These are phyloP conservation scores for Calonectria ilicicola DNA, from an alignment of 2,329 filamentous ascomycete species.

Conservation along the genomic window DNA sequence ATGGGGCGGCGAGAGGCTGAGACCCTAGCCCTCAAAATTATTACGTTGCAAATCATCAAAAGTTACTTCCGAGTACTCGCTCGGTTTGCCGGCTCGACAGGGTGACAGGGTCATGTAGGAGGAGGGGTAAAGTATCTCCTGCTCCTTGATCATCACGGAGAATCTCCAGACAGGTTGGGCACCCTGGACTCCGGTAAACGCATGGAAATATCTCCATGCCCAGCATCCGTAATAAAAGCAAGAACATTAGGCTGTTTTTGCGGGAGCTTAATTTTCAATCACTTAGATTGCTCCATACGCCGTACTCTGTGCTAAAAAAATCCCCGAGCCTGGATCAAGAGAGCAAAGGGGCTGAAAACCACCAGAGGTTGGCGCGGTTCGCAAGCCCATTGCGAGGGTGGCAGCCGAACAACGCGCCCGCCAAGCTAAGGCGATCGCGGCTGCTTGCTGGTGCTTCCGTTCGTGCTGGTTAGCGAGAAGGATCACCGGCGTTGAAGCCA, in stretches of 20 bases:
- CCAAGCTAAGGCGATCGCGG: constrained; percentile 12
- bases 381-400: constrained; percentile 5
- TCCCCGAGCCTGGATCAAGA: not conserved
- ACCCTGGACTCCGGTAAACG: not conserved
- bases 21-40: not conserved
- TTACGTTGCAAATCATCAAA: constrained; percentile 8
- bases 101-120: not conserved
- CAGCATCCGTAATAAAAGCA: not conserved
- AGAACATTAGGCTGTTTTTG: constrained; percentile 28
- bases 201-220: not conserved
- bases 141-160: constrained; percentile 2
- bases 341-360: not conserved
- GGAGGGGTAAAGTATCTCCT: not conserved
- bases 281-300: not conserved
- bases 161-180: not conserved
- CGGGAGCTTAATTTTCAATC: constrained; percentile 29
- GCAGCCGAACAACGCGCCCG: constrained; percentile 38
- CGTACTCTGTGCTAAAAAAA: not conserved
- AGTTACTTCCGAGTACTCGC: not conserved
- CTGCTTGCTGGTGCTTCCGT: constrained; percentile 14
- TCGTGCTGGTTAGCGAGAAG: constrained; percentile 14
- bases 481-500: constrained; percentile 30
- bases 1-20: not conserved
- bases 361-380: constrained; percentile 29
- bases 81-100: not conserved